phyloP scores from a whole-genome alignment of 768 basidiomycete species.

The Lactarius psammicola region DNA sequence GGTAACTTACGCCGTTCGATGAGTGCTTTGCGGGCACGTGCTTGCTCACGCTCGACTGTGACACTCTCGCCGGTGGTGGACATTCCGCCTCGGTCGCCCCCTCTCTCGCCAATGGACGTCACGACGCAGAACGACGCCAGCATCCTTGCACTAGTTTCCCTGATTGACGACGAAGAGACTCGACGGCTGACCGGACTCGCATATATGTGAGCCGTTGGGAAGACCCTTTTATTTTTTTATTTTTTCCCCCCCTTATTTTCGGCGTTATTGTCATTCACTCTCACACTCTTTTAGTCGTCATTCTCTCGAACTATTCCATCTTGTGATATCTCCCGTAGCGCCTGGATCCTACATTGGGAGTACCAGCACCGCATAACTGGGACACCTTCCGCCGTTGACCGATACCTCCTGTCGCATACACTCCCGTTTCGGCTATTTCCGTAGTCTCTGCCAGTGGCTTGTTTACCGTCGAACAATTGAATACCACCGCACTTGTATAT shows the following conservation, averaged over 20 bases:
- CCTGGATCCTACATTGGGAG: neutral
- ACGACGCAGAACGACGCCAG: constrained; percentile 58
- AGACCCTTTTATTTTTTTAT: neutral
- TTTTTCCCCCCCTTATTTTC: no score
- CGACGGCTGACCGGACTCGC: constrained; percentile 70
- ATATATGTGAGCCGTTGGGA: constrained; percentile 42
- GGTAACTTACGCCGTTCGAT: constrained; percentile 16
- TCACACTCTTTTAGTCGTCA: neutral
- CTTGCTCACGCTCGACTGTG: constrained; percentile 1
- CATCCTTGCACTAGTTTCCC: constrained; percentile 51
- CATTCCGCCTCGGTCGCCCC: constrained; percentile 1
- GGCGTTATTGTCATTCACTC: neutral
- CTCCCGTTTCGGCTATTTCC: neutral
- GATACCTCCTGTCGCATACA: neutral
- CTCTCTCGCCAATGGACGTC: constrained; percentile 49
- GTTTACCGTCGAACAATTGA: neutral
- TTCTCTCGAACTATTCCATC: neutral
- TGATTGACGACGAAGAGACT: constrained; percentile 66
- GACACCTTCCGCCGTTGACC: neutral
- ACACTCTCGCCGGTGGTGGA: neutral
- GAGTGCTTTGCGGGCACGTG: neutral
- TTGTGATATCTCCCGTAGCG: neutral
- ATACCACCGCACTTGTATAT: neutral
- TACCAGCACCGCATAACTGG: neutral
- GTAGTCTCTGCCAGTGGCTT: neutral